Conservation (phyloP, 106 monocot species). For the Platanthera guangdongensis region DNA sequence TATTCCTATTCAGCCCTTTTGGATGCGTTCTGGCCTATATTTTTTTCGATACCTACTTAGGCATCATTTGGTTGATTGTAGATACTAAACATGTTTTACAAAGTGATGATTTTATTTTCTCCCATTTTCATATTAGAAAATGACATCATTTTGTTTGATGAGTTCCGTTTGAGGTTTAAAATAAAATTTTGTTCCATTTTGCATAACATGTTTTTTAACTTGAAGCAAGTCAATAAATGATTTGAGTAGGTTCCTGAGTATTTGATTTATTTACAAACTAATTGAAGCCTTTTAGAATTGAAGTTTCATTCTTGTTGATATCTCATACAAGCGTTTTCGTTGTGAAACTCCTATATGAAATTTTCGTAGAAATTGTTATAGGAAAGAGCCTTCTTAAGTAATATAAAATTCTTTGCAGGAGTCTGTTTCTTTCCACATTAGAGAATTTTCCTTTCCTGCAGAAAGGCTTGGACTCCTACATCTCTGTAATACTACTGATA, state of each 20-base stretch:
- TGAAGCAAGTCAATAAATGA: not conserved
- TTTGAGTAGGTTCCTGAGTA: not conserved
- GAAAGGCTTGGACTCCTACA: not conserved
- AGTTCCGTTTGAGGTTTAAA: not conserved
- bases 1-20: too few species aligned
- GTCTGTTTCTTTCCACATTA: not conserved
- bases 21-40: not conserved
- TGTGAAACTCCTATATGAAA: not conserved
- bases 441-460: not conserved
- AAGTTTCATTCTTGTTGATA: not conserved
- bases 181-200: not conserved
- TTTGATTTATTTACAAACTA: not conserved
- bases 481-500: not conserved
- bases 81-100: not conserved
- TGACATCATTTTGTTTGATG: not conserved
- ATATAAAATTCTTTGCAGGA: not conserved
- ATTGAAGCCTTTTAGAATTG: not conserved
- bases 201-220: not conserved
- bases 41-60: not conserved
- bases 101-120: not conserved
- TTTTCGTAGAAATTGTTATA: not conserved
- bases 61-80: not conserved
- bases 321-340: not conserved
- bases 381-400: not conserved
- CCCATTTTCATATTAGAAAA: not conserved